Conservation (phyloP, 139 green algal genomes). For the Volvox reticuliferus region DNA sequence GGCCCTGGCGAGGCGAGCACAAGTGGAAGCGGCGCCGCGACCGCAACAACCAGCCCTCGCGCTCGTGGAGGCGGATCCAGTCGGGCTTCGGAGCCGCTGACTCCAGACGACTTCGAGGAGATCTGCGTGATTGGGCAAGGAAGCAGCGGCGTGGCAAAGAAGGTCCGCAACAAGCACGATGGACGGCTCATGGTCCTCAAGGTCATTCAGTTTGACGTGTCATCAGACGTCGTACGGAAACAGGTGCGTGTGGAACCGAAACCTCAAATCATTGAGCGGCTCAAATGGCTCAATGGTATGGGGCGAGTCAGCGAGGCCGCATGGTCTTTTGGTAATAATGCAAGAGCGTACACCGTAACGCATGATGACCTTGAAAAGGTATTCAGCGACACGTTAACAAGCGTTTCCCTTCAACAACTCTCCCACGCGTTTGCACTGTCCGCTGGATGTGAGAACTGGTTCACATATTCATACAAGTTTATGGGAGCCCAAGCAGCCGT, state of each 20-base stretch:
- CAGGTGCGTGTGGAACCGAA: conserved; percentile 53
- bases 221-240: conserved; percentile 66
- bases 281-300: no score
- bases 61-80: neutral
- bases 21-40: conserved; percentile 19
- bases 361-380: no score
- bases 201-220: conserved; percentile 78
- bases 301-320: no score
- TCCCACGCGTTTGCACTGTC: no score
- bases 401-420: no score
- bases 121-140: conserved; percentile 68
- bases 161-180: conserved; percentile 63
- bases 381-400: no score
- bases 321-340: no score
- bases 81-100: conserved; percentile 29
- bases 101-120: conserved; percentile 68
- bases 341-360: no score
- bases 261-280: no score
- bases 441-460: no score
- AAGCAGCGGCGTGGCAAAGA: conserved; percentile 78
- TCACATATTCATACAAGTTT: no score
- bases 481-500: no score
- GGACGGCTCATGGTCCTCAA: conserved; percentile 70
- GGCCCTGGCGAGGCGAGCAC: conserved; percentile 49
- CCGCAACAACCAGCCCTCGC: neutral